Conservation (phyloP, 1,284 basidiomycete genomes). For the Ceratobasidium papillatum region DNA sequence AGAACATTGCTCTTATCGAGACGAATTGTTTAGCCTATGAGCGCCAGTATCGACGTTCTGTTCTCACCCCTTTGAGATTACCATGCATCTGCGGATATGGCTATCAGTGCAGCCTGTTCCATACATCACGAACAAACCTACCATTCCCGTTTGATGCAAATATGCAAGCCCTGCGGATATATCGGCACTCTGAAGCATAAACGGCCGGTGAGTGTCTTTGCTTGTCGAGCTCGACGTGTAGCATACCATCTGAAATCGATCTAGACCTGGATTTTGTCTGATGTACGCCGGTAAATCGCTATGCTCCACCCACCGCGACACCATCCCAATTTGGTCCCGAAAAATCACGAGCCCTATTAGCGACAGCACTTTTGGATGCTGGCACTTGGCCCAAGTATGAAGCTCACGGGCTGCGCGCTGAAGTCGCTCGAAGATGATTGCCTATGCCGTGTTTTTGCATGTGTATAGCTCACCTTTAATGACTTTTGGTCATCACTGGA, state of each 20-base stretch:
- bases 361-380: neutral
- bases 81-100: neutral
- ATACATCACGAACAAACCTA: neutral
- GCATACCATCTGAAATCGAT: neutral
- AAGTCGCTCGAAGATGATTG: too few species aligned
- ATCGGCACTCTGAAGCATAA: neutral
- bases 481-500: too few species aligned
- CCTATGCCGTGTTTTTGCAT: too few species aligned
- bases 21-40: neutral
- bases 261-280: neutral
- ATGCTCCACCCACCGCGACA: neutral
- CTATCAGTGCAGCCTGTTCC: neutral
- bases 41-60: too few species aligned
- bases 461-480: too few species aligned
- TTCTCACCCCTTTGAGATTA: neutral
- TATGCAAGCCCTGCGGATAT: neutral
- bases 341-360: neutral
- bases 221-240: too few species aligned
- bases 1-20: neutral
- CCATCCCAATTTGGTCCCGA: neutral
- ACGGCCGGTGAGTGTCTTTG: too few species aligned
- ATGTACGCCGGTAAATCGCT: neutral
- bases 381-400: neutral
- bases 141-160: neutral
- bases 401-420: neutral